A percentile compares a stretch with the other conserved stretches of the same genome.
Evolutionary conservation across 805 yeast species (phyloP).

Genomic region (Metschnikowia sp.): DNA sequence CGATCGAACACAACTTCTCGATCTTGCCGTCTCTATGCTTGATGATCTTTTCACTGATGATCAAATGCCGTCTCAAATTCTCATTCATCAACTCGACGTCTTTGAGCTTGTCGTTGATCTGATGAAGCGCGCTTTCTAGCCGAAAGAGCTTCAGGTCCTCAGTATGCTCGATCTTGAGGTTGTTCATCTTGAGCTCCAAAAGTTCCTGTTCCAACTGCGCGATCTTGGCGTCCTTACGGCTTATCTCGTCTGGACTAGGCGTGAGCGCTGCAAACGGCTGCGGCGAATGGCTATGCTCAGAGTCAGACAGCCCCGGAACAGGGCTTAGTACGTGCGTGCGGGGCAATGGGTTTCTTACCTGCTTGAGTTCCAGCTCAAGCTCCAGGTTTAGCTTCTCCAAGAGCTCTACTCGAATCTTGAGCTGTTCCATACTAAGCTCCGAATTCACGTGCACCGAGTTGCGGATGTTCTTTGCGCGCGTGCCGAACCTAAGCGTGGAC

Average conservation of each 20-base stretch:
- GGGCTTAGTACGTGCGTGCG: not conserved
- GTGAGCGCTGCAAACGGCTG: constrained; percentile 1
- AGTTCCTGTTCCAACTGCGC: constrained; percentile 17
- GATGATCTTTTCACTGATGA: constrained; percentile 52
- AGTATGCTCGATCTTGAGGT: constrained; percentile 29
- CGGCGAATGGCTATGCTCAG: constrained; percentile 1
- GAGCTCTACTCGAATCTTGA: constrained; percentile 38
- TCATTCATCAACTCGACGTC: constrained; percentile 64
- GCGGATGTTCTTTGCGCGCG: constrained; percentile 63
- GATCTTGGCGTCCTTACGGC: constrained; percentile 15
- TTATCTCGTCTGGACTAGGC: constrained; percentile 11
- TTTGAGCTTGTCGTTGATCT: constrained; percentile 53
- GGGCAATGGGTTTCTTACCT: not conserved
- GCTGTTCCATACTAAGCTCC: constrained; percentile 50
- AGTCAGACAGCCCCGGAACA: not conserved
- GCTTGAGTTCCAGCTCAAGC: constrained; percentile 39
- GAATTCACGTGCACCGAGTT: constrained; percentile 64
- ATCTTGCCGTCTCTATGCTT: constrained; percentile 58
- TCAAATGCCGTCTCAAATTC: constrained; percentile 53
- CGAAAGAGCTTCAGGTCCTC: constrained; percentile 50
- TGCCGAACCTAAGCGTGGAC: constrained; percentile 71
- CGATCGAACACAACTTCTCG: constrained; percentile 46
- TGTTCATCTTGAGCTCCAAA: constrained; percentile 15
- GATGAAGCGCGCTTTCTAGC: constrained; percentile 56
- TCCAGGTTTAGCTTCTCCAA: constrained; percentile 34